These are phyloP conservation scores for Lathyrus sativus DNA, from an alignment of 306 rosid species.

Conservation along the genomic window DNA sequence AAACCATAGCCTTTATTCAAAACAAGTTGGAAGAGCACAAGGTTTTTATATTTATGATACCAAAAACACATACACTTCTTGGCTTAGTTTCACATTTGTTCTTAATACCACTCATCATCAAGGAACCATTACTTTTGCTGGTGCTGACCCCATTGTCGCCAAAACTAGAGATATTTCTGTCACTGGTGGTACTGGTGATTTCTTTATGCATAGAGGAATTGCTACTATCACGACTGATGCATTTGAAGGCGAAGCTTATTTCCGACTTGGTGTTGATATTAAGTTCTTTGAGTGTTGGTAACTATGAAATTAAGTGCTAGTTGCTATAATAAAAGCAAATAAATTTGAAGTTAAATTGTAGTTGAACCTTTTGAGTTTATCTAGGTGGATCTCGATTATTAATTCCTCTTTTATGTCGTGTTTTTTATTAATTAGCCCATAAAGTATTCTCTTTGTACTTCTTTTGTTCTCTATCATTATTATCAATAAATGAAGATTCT, in stretches of 20 bases:
- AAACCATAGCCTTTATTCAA: slow-evolving; percentile 64
- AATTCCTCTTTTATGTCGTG: too few relatives aligned
- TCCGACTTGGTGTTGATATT: slow-evolving; percentile 60
- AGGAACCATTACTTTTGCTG: slow-evolving; percentile 63
- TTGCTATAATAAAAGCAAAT: too few relatives aligned
- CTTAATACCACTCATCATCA: slow-evolving; percentile 47
- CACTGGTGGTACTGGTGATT: slow-evolving; percentile 74
- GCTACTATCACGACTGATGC: slow-evolving; percentile 76
- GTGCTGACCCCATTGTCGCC: slow-evolving; percentile 59
- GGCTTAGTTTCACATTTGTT: slow-evolving; percentile 67
- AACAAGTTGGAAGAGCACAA: slow-evolving; percentile 75
- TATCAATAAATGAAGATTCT: too few relatives aligned
- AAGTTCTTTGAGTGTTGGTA: slow-evolving; percentile 74
- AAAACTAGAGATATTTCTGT: slow-evolving; percentile 65
- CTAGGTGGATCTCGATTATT: too few relatives aligned
- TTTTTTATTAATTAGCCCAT: too few relatives aligned
- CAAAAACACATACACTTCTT: slow-evolving; percentile 61
- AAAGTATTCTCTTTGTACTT: too few relatives aligned
- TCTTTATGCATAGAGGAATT: slow-evolving; percentile 38
- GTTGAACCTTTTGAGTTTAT: too few relatives aligned
- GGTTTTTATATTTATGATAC: slow-evolving; percentile 71
- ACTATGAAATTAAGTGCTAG: too few relatives aligned
- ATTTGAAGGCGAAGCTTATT: slow-evolving; percentile 67
- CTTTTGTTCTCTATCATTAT: too few relatives aligned
- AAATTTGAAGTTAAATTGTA: too few relatives aligned